Percentiles rank a stretch among this genome's conserved stretches.
phyloP scores from a whole-genome alignment of 139 green algal species.

The Coccomyxa sp. region DNA sequence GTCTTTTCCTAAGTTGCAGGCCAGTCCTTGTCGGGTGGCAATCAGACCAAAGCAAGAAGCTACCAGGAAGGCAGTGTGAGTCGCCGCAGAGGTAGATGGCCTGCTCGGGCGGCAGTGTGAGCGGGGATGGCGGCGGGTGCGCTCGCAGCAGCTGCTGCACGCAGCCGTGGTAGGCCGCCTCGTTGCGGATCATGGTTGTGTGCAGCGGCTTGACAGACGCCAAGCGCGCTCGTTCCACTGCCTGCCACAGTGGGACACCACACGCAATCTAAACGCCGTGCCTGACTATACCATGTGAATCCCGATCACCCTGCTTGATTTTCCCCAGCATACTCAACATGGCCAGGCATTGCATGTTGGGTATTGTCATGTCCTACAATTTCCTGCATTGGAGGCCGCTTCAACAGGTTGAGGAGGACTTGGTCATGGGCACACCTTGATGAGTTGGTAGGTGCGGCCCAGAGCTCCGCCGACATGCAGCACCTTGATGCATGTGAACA shows the following conservation, averaged over 20 bases:
- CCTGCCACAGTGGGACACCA: too few species aligned
- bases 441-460: not conserved
- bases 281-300: too few species aligned
- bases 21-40: too few species aligned
- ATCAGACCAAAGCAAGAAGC: not conserved
- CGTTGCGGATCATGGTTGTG: constrained; percentile 74
- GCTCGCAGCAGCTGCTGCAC: constrained; percentile 47
- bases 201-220: constrained; percentile 54
- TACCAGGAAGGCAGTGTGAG: constrained; percentile 68
- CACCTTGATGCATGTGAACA: constrained; percentile 59
- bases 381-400: too few species aligned
- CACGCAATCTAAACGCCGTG: too few species aligned
- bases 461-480: constrained; percentile 60
- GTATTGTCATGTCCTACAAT: too few species aligned
- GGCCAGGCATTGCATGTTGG: too few species aligned
- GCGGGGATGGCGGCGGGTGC: constrained; percentile 10
- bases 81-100: constrained; percentile 53
- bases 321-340: too few species aligned
- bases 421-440: too few species aligned
- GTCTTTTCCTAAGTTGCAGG: too few species aligned
- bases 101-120: not conserved
- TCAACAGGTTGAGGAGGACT: too few species aligned
- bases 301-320: too few species aligned
- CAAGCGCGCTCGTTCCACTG: constrained; percentile 18
- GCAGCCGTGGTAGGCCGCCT: constrained; percentile 77